Evolutionary conservation across 1,284 basidiomycete genomes (phyloP).

Genomic region (Apiotrichum gamsii): DNA sequence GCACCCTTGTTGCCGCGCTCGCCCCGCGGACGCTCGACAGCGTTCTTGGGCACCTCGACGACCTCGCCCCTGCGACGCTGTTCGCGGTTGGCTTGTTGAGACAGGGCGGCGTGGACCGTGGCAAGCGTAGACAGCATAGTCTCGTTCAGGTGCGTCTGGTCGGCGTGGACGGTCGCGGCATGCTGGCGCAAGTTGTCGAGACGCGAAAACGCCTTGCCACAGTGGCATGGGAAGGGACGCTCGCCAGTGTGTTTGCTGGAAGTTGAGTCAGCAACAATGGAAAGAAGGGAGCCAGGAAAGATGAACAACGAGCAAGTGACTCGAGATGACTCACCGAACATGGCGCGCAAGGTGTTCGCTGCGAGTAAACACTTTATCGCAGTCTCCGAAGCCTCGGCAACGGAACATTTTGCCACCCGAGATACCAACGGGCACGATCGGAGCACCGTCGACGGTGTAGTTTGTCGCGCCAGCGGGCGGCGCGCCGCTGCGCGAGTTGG

Average conservation of each 20-base stretch:
- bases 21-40: conserved; percentile 36
- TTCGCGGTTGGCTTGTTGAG: conserved; percentile 46
- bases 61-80: conserved; percentile 45
- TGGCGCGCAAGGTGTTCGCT: conserved; percentile 93
- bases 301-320: conserved; percentile 28
- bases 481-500: conserved; percentile 10
- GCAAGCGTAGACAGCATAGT: conserved; percentile 85
- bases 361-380: conserved; percentile 90
- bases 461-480: not conserved
- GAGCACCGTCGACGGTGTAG: conserved; percentile 37
- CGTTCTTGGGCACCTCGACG: conserved; percentile 46
- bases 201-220: conserved; percentile 88
- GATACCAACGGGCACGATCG: conserved; percentile 45
- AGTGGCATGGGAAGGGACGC: conserved; percentile 90
- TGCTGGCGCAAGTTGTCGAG: conserved; percentile 96
- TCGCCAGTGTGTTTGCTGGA: conserved; percentile 93
- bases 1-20: conserved; percentile 15
- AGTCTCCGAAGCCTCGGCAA: conserved; percentile 89
- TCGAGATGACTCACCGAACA: conserved; percentile 64
- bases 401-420: conserved; percentile 75
- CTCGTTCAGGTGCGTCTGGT: conserved; percentile 78
- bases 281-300: too few relatives aligned
- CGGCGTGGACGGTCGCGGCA: conserved; percentile 89
- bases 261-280: conserved; percentile 4
- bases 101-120: conserved; percentile 72